Evolutionary conservation across 805 yeast species (phyloP), one percentile per base, ranked within the genome.

Genomic region (Hanseniaspora valbyensis): DNA sequence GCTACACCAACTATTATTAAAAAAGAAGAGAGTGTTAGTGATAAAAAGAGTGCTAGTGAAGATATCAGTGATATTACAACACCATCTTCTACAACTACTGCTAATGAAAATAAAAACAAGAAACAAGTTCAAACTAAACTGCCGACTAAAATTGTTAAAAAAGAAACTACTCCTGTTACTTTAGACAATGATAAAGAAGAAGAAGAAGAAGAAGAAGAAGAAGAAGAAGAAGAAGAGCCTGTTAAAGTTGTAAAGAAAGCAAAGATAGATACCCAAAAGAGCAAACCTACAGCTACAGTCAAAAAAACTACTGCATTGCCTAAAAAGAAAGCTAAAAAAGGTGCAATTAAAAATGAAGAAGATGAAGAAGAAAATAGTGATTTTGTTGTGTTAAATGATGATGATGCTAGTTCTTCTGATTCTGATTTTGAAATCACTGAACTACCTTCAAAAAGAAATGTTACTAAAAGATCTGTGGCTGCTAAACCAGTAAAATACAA

Each of bases 401-500:
- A 26, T n/a, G 21, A 24, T 7, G 24, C 19, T 21, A 22, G 28
- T 21, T 38, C 38, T 10, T 26, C 30, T 24, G 44, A 40, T 26
- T 46, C 51, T 13, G 42, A 40, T 14, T 46, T 46, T 46, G 51
- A 46, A 26, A 46, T 46, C 12, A 12, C 44, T 18, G 51, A 46
- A 14, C 53, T 52, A 2, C 56, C 52, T 8, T 44, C 54, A 4
- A 56, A 50, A 49, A 53, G 57, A 34, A 55, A 57, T 49, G 42
- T 52, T 18, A 38, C 50, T 38, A 54, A 56, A 28, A 55, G 54
- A 32, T 56, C 44, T 2, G 61, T 59, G 25, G 37, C 53, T 16
- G 44, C 59, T 7, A 61, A 59, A 26, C 43, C 59, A 13, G 60
- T 66, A 0, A 66, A 62, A 33, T 61, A 61, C 41, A 58, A 63